Evolutionary conservation across 2,329 filamentous ascomycete species (phyloP), one percentile per base, ranked within the genome.

Genomic region (Stachybotrys chlorohalonatus): DNA sequence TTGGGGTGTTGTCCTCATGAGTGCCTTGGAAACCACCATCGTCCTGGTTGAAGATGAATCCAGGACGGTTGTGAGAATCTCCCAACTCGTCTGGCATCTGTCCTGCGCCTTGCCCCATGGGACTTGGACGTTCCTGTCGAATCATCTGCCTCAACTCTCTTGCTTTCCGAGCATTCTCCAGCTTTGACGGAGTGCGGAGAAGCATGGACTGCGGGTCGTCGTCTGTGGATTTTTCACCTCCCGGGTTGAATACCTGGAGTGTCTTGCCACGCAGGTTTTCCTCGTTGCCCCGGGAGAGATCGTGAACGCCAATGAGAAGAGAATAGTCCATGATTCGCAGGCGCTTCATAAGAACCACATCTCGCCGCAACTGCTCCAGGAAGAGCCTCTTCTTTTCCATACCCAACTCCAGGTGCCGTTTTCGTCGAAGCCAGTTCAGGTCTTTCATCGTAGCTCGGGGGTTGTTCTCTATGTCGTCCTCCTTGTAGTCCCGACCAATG

Each of bases 301-400:
- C 94, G 67, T 99, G 94, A 52, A 97, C 94, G 52, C 94, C 94
- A 54, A 99, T 85, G 45, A 99, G 79, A 58, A 99, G 82, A 9
- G 93, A 97, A 72, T 99, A 99, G 70, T 99, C 94, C 94, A 99
- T 99, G 64, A 99, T 97, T 63, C 95, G 87, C 48, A 97, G 78
- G 63, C 81, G 84, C 71, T 97, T 91, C 56, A 99, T 75, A 36
- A 99, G 77, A 53, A 84, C 83, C 8, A 99, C 94, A 69, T 99
- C 94, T 57, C 82, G 83, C 62, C 91, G 83, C 66, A 99, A 83
- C 72, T 99, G 94, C 64, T 91, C 85, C 50, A 97, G 78, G 68
- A 99, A 99, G 17, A 91, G 75, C 51, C 85, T 79, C 72, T 93
- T 95, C 76, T 96, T 97, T 59, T 86, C 80, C 6, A 94, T 85